Percentiles rank a stretch among this genome's conserved stretches.
These are phyloP conservation scores for Mycena rosella DNA, from an alignment of 768 basidiomycete genomes.

Conservation along the genomic window DNA sequence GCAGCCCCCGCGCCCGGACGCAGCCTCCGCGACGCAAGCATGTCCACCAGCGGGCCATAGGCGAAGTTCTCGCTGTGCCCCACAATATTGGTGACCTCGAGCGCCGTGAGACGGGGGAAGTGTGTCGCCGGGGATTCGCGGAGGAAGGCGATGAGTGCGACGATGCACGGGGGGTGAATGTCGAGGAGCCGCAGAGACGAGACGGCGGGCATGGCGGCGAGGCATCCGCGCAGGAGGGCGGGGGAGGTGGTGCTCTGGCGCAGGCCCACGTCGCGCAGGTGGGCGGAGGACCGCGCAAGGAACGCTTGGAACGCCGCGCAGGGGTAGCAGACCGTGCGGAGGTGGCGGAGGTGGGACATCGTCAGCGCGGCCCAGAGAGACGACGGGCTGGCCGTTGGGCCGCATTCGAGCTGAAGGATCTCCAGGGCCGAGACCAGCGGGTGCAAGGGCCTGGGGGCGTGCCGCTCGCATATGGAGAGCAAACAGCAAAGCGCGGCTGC, in stretches of 20 bases:
- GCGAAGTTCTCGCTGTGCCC: not conserved
- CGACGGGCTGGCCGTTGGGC: not conserved
- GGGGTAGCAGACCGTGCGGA: not conserved
- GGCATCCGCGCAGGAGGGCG: not conserved
- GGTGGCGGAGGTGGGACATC: not conserved
- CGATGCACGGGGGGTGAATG: not conserved
- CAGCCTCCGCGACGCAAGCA: not conserved
- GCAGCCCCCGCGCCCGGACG: not conserved
- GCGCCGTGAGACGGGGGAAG: not conserved
- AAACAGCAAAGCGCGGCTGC: not conserved
- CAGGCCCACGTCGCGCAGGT: not conserved
- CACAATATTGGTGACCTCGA: not conserved
- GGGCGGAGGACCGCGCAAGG: not conserved
- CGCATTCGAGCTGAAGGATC: not conserved
- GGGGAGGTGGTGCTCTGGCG: not conserved
- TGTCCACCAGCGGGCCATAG: not conserved
- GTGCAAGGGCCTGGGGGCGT: not conserved
- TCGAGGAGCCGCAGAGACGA: not conserved
- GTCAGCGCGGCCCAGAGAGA: not conserved
- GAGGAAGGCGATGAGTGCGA: not conserved
- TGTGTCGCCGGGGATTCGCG: not conserved
- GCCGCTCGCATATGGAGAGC: not conserved
- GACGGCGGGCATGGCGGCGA: not conserved
- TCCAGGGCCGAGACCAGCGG: not conserved
- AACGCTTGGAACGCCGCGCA: not conserved